Base-by-base conservation (phyloP, 2,329 filamentous ascomycete species). In the Monosporascus sp. region DNA sequence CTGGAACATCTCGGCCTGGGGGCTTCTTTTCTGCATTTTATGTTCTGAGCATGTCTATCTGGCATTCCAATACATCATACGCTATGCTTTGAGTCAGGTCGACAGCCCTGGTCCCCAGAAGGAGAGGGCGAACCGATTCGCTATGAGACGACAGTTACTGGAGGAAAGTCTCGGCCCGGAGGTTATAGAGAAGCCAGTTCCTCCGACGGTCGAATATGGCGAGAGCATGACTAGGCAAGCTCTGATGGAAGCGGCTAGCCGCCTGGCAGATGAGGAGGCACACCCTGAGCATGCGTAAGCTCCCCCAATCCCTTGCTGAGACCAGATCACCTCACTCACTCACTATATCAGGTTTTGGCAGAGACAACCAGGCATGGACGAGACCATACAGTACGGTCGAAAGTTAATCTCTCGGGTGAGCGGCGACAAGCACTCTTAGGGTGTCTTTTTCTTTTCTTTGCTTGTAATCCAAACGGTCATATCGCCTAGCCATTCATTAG, bases 1-100 rank as follows among this genome's bases (percentile, higher is more conserved):
- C 0, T 82, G 81, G 45, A 81, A 84, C 47, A 88, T 97, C 64
- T 86, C 84, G 53, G 86, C 79, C 16, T 96, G 91, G 87, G 89
- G 86, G 0, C 76, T 97, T 3, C 79, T 99, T 5, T 75, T 96
- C 19, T 84, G 86, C 20, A 86, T 99, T 53, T 82, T 97, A 62
- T 82, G 95, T 61, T 86, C 90, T 0, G 94, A 99, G 68, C 93
- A 99, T 67, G 73, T 92, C 17, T 97, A 96, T 68, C 82, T 99
- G n/a, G 75, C 85, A 2, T 80, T 89, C 2, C 86, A 92, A 63
- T 79, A 86, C 56, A 80, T 78, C 1, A 88, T 97, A 5, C 83
- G 86, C 41, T 81, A 84, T 51, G 85, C 86, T 4, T 82, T 99
- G 62, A 78, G 77, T 55, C 94, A 91, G 68, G 74, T 97, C 51